Evolutionary conservation across 768 basidiomycete genomes (phyloP).

Genomic region (Imleria badia): DNA sequence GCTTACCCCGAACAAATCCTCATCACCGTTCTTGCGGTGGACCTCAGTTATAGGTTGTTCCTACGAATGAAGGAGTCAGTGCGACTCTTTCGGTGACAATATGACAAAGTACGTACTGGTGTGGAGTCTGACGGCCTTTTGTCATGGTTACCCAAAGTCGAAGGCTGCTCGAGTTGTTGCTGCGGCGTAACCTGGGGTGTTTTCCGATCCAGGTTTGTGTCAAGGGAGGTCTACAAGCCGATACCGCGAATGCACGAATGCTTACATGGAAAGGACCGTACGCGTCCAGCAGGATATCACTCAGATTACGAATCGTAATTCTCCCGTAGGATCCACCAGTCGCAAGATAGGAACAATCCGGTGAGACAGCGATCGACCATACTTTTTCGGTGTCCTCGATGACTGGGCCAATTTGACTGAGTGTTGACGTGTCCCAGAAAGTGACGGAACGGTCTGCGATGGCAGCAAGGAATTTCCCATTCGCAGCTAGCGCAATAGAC

Average conservation of each 20-base stretch:
- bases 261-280: background rate
- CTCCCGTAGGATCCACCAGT: background rate
- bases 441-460: background rate
- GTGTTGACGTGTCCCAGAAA: background rate
- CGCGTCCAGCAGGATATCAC: background rate
- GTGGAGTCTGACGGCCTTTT: too few species aligned
- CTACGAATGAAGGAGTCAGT: background rate
- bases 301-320: background rate
- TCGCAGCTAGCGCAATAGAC: background rate
- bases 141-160: too few species aligned
- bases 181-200: slow-evolving; percentile 1
- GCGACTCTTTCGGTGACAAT: slow-evolving; percentile 6
- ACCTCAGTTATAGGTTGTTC: background rate
- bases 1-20: background rate
- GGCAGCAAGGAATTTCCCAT: background rate
- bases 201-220: slow-evolving; percentile 39
- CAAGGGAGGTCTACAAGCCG: background rate
- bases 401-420: background rate
- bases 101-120: slow-evolving; percentile 34
- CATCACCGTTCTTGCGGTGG: background rate
- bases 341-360: background rate
- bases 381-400: background rate
- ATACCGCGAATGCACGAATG: background rate
- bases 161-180: too few species aligned
- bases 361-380: background rate